Conservation (phyloP, 106 monocot species). For the Cymbidium sinense region DNA sequence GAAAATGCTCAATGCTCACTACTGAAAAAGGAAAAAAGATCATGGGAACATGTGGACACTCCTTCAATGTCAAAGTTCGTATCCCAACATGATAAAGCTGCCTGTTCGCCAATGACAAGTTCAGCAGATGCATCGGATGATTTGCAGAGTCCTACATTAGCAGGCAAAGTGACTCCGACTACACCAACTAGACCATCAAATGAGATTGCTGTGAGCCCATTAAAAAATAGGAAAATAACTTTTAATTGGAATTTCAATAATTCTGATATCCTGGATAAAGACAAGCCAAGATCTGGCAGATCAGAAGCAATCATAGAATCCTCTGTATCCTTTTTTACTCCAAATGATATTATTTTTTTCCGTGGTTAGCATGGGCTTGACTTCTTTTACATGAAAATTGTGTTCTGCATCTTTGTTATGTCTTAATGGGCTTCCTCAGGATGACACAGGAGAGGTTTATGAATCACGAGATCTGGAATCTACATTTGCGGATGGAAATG, state of each 20-base stretch:
- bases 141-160: constrained; percentile 65
- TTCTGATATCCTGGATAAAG: constrained; percentile 22
- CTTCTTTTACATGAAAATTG: constrained; percentile 3
- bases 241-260: not conserved
- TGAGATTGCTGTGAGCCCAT: constrained; percentile 19
- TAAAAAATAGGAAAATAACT: not conserved
- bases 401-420: constrained; percentile 6
- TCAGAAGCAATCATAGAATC: constrained; percentile 31
- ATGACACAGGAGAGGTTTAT: constrained; percentile 17
- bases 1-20: constrained; percentile 15
- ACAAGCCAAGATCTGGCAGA: constrained; percentile 12
- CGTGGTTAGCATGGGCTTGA: not conserved
- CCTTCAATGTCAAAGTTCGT: constrained; percentile 17
- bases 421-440: constrained; percentile 35
- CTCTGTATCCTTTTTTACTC: constrained; percentile 55
- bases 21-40: constrained; percentile 10
- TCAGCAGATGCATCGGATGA: constrained; percentile 18
- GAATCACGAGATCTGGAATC: constrained; percentile 11
- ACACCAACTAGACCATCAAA: constrained; percentile 13
- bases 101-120: constrained; percentile 13
- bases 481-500: constrained; percentile 14
- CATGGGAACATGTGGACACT: constrained; percentile 14
- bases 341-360: not conserved
- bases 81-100: constrained; percentile 5
- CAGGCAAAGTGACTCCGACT: constrained; percentile 29